phyloP scores from a whole-genome alignment of 2,329 filamentous ascomycete genomes.

The Colletotrichum incanum region DNA sequence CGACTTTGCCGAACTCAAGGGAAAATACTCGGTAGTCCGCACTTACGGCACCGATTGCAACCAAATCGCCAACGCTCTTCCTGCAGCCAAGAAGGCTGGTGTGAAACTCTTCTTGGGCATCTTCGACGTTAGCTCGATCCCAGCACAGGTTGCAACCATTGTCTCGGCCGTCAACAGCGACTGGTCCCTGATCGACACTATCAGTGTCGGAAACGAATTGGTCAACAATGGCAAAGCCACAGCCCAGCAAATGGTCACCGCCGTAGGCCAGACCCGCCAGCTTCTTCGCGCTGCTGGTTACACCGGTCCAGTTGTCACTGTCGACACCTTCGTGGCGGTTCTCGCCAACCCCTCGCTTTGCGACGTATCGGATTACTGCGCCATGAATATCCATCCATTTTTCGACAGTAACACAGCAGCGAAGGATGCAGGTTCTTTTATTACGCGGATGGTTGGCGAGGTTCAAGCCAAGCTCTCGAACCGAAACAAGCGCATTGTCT shows the following conservation, averaged over 20 bases:
- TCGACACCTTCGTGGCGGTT: slow-evolving; percentile 84
- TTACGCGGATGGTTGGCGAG: slow-evolving; percentile 68
- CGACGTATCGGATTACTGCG: slow-evolving; percentile 81
- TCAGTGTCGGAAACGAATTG: slow-evolving; percentile 86
- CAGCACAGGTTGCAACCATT: slow-evolving; percentile 73
- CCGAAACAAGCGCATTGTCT: slow-evolving; percentile 73
- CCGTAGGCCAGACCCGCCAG: slow-evolving; percentile 70
- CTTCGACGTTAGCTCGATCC: slow-evolving; percentile 73
- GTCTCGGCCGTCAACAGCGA: slow-evolving; percentile 71
- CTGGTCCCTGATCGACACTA: slow-evolving; percentile 79
- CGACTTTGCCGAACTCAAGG: slow-evolving; percentile 73
- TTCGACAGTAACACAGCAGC: slow-evolving; percentile 78
- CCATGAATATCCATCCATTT: slow-evolving; percentile 88
- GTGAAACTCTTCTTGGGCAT: slow-evolving; percentile 84
- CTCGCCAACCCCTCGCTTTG: slow-evolving; percentile 79
- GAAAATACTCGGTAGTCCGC: slow-evolving; percentile 75
- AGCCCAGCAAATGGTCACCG: slow-evolving; percentile 68
- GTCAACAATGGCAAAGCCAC: slow-evolving; percentile 76
- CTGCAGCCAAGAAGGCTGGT: slow-evolving; percentile 74
- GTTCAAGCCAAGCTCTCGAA: slow-evolving; percentile 60
- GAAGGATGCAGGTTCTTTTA: slow-evolving; percentile 76
- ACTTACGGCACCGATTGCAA: slow-evolving; percentile 87
- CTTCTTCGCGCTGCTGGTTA: slow-evolving; percentile 76
- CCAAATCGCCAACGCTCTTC: slow-evolving; percentile 75
- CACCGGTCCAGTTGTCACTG: slow-evolving; percentile 80